Evolutionary conservation across 768 basidiomycete species (phyloP), one percentile per base, ranked within the genome.

Genomic region (Mycena floridula): DNA sequence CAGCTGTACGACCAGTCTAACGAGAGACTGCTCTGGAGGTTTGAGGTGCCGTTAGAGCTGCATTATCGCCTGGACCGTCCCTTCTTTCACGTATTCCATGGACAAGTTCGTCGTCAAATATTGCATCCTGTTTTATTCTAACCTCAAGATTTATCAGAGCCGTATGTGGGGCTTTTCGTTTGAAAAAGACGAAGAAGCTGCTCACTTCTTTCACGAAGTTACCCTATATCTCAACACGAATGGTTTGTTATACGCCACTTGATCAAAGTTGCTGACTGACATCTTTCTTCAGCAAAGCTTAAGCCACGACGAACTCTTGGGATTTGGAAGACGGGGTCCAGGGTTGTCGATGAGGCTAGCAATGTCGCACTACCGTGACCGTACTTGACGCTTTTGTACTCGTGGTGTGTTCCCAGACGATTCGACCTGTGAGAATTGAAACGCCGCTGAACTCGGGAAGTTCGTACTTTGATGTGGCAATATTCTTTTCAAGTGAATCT

Each of bases 71-170:
- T 84, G 52, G 91, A 96, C 61, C 79, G 85, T 45, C 87, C 90
- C 2, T 95, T 95, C 68, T 96, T 96, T 65, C 91, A 97, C 62
- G 74, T 82, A 28, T 94, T 95, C 63, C 78, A 82, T 37, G 89
- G 88, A 32, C 78, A 85, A 66, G 93, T 94, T 57, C 59, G 88
- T 70, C 23, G 27, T 18, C 25, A 7, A 3, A 37, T 11, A 3
- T 20, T 30, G 9, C 18, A 20, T 21, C 15, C 3, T 18, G 27
- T 21, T 36, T 36, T 15, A 26, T 20, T 32, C n/a, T 30, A 27
- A 22, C 21, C 42, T 26, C 22, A 41, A 38, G 30, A 20, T 8
- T 32, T 47, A 28, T 21, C 28, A 77, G 77, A 77, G 69, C 42
- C 68, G 76, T 23, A 64, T 65, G 56, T 79, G 72, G 47, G 77